Base-by-base conservation (phyloP, 2,329 filamentous ascomycete genomes). In the Hypoxylon sp. region DNA sequence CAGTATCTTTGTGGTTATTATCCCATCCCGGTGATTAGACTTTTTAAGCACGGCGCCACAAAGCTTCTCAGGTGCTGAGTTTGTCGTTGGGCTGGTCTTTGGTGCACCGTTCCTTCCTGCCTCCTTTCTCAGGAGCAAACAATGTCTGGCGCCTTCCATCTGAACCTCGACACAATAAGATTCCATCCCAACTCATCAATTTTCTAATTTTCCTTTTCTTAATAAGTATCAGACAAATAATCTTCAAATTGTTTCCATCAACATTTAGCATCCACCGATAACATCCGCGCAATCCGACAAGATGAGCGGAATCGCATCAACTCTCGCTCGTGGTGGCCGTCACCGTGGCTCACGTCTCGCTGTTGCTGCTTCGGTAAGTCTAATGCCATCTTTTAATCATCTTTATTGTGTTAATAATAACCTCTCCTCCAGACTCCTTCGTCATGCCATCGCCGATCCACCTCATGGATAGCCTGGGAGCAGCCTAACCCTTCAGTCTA, bases 401-500 rank as follows among this genome's bases (percentile, higher is more conserved):
- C 46, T 11, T 30, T 19, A 23, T n/a, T 19, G 10, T 13, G 28
- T 2, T 9, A 14, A 49, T 13, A 19, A 60, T 67, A 65, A 65
- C 41, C 21, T 34, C 28, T 50, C 5, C 7, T 25, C 62, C 57
- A 52, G 49, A 32, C 19, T 32, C 43, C 25, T 19, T 6, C 61
- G 45, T 9, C 45, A 34, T 7, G 23, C 14, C 60, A 58, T 3
- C 34, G 2, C 3, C 71, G 71, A 13, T 48, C 46, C 1, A 75
- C 64, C 48, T 76, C 75, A 0, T 76, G 75, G 75, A 72, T 76
- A 25, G 64, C 73, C 5, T 76, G 71, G 52, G 74, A 76, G 59
- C 60, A 69, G 53, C 75, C 74, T 17, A 63, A 75, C 51, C 71
- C 74, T 9, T 56, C 71, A 0, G 63, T 76, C 38, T 76, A 75